Conservation (phyloP, 345 rosid species). For the Camelina laxa region DNA sequence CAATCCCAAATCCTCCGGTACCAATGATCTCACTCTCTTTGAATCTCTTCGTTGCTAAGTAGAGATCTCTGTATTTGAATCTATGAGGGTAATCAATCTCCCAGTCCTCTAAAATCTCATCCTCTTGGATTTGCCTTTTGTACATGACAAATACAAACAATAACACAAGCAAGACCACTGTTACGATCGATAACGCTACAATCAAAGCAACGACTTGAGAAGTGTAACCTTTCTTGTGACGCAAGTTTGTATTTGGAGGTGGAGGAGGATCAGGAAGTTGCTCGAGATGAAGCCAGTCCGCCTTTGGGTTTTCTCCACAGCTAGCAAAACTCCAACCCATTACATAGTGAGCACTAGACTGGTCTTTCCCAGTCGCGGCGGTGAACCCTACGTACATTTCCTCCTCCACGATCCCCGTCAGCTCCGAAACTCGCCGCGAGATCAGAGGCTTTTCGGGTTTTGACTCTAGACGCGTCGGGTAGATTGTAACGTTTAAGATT, state of each 20-base stretch:
- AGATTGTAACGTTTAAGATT: conserved; percentile 50
- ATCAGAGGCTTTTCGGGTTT: conserved; percentile 59
- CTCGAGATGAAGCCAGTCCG: conserved; percentile 47
- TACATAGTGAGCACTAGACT: conserved; percentile 65
- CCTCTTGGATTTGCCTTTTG: conserved; percentile 29
- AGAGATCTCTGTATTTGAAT: conserved; percentile 40
- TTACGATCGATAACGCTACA: conserved; percentile 34
- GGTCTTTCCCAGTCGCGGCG: conserved; percentile 61
- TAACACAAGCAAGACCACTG: conserved; percentile 25
- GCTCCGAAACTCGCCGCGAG: background rate
- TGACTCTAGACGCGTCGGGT: conserved; percentile 33
- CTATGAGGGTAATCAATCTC: conserved; percentile 43
- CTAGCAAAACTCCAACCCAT: conserved; percentile 78
- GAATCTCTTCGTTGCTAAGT: conserved; percentile 34
- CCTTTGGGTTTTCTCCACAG: conserved; percentile 44
- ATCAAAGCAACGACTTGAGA: conserved; percentile 36
- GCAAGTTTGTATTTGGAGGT: conserved; percentile 29
- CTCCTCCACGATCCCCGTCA: conserved; percentile 33
- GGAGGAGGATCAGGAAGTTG: conserved; percentile 50
- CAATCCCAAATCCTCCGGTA: conserved; percentile 38
- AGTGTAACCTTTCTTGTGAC: conserved; percentile 38
- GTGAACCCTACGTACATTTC: conserved; percentile 79
- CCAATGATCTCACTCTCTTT: conserved; percentile 42
- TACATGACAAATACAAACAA: conserved; percentile 26
- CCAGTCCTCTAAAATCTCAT: conserved; percentile 42